phyloP scores from a whole-genome alignment of 495 filamentous ascomycete species.

The Extremus antarcticus region DNA sequence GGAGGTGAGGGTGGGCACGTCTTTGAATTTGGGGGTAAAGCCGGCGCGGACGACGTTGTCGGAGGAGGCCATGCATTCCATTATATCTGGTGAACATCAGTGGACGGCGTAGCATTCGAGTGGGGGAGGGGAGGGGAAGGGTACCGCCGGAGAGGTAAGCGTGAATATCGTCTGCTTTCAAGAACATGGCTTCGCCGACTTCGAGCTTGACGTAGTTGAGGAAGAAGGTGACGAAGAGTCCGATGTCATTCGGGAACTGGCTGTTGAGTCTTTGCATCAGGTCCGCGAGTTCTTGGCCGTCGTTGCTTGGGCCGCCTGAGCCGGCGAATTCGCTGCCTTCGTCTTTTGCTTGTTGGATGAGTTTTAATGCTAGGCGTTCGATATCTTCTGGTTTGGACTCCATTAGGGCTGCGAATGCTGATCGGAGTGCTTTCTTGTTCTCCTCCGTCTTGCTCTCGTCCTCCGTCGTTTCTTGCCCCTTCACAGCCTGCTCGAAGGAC shows the following conservation, averaged over 20 bases:
- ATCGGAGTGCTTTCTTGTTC: slow-evolving; percentile 74
- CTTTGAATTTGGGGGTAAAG: slow-evolving; percentile 97
- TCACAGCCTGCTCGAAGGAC: slow-evolving; percentile 57
- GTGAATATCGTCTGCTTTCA: slow-evolving; percentile 93
- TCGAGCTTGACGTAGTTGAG: slow-evolving; percentile 71
- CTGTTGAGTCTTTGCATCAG: slow-evolving; percentile 63
- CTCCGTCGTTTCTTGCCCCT: slow-evolving; percentile 51
- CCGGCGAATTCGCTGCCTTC: slow-evolving; percentile 52
- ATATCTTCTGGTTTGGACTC: slow-evolving; percentile 56
- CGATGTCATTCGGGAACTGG: slow-evolving; percentile 68
- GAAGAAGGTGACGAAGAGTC: slow-evolving; percentile 69
- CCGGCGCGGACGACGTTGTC: slow-evolving; percentile 97
- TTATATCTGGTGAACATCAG: slow-evolving; percentile 51
- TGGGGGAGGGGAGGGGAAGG: background rate
- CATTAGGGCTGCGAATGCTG: slow-evolving; percentile 69
- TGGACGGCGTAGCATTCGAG: too few relatives aligned
- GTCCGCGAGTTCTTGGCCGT: slow-evolving; percentile 59
- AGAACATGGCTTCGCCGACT: slow-evolving; percentile 88
- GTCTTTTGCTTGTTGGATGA: slow-evolving; percentile 59
- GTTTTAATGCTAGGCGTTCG: slow-evolving; percentile 48
- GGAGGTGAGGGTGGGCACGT: slow-evolving; percentile 75
- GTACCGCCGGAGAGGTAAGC: slow-evolving; percentile 75
- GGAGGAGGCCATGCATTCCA: slow-evolving; percentile 96
- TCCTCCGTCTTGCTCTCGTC: slow-evolving; percentile 42
- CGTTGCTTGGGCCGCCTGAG: slow-evolving; percentile 46